Evolutionary conservation across 768 basidiomycete genomes (phyloP), one percentile per base, ranked within the genome.

Genomic region (Boletus rubroflammeus): DNA sequence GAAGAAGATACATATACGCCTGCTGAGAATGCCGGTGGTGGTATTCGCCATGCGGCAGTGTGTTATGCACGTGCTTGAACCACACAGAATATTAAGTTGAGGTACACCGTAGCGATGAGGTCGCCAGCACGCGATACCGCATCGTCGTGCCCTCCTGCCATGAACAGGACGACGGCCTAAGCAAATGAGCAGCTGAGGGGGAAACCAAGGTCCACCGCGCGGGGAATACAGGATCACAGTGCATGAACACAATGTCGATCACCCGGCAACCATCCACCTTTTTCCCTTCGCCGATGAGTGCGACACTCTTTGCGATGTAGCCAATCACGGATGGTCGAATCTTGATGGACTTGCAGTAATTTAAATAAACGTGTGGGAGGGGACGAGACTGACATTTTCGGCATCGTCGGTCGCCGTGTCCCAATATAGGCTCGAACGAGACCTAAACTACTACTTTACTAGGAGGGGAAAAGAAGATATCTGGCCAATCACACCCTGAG

Each of bases 161-260:
- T 41, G 40, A 41, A 41, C 11, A 14, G 8, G 23, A 41, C 23
- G 19, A 21, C 7, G 2, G 40, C 40, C 23, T 23, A 23, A 25
- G 21, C 6, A 13, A 8, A 23, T 41, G 5, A 41, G 11, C 6
- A 25, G 3, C 23, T 41, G 7, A 41, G 13, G 6, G 3, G 3
- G 7, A 17, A 35, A 15, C 6, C 7, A 8, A 35, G 15, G 7
- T 8, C 15, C 13, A 7, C 28, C 28, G 8, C 21, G 17, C 14
- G 2, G 0, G 2, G 11, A 29, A 41, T n/a, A 51, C 50, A n/a
- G 41, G 23, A 0, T 13, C 11, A 13, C 31, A 51, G 25, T 32
- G 47, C 3, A 29, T 17, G 32, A 61, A 52, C 1, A 50, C 55
- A 2, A 54, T 35, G 26, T 62, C 60, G 21, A 34, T 58, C 0